Conservation (phyloP, 306 rosid species). For the Lathyrus oleraceus region DNA sequence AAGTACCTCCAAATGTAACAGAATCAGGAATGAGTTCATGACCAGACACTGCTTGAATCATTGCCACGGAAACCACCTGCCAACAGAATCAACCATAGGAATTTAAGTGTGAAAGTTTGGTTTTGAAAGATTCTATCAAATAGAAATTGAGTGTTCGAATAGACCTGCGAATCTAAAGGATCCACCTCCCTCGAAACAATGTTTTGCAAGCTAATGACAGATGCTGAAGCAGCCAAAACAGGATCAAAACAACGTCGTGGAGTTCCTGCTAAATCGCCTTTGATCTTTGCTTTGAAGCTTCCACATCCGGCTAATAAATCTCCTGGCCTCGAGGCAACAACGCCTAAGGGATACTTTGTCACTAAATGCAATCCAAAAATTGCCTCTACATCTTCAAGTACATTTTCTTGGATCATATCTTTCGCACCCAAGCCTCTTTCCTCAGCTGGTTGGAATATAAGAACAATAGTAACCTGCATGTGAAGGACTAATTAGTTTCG, state of each 20-base stretch:
- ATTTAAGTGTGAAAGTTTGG: not conserved
- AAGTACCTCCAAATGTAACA: slow-evolving; percentile 70
- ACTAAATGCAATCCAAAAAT: slow-evolving; percentile 67
- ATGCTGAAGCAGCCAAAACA: slow-evolving; percentile 75
- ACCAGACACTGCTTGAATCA: slow-evolving; percentile 60
- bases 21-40: slow-evolving; percentile 72
- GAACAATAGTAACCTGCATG: slow-evolving; percentile 70
- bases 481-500: slow-evolving; percentile 14
- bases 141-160: slow-evolving; percentile 20
- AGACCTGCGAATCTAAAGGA: slow-evolving; percentile 90
- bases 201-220: slow-evolving; percentile 78
- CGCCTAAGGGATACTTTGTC: slow-evolving; percentile 52
- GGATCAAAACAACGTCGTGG: slow-evolving; percentile 76
- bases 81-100: slow-evolving; percentile 25
- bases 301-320: slow-evolving; percentile 94
- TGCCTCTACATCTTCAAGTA: slow-evolving; percentile 78
- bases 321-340: slow-evolving; percentile 71
- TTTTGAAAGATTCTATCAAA: not conserved
- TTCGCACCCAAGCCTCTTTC: slow-evolving; percentile 78
- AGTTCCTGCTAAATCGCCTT: slow-evolving; percentile 73
- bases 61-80: slow-evolving; percentile 89
- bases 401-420: slow-evolving; percentile 72
- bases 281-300: slow-evolving; percentile 87
- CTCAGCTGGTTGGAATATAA: slow-evolving; percentile 92
- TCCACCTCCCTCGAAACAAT: slow-evolving; percentile 84